Evolutionary conservation across 2,329 filamentous ascomycete species (phyloP).

Genomic region (Gaeumannomyces tritici): DNA sequence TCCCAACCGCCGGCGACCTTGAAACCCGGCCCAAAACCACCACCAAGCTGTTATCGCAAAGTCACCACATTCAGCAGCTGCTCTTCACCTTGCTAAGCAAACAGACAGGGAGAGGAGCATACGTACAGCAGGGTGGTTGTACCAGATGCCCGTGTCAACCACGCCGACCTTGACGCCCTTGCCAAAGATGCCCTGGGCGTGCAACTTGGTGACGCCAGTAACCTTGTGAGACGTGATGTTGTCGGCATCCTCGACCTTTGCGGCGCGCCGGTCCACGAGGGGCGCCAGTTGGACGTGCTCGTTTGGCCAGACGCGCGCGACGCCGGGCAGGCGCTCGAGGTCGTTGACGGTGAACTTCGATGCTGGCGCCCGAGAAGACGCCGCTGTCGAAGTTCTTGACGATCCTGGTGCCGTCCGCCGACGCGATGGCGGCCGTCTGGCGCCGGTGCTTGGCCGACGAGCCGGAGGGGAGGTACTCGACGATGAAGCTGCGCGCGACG

Average conservation of each 20-base stretch:
- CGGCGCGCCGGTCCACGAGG: background rate
- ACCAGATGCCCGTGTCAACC: conserved; percentile 9
- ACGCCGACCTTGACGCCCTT: conserved; percentile 10
- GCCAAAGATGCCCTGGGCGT: conserved; percentile 9
- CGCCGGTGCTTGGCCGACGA: background rate
- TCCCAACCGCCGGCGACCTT: conserved; percentile 15
- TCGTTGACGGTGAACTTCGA: conserved; percentile 18
- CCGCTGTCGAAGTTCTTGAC: conserved; percentile 15
- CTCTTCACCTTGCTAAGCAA: background rate
- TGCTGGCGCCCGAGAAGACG: conserved; percentile 19
- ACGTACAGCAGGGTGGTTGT: conserved; percentile 9
- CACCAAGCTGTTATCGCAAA: conserved; percentile 15
- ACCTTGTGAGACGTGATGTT: conserved; percentile 9
- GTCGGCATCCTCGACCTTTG: background rate
- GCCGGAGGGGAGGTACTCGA: background rate
- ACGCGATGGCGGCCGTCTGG: background rate
- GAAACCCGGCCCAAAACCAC: conserved; percentile 13
- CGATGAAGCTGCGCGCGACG: background rate
- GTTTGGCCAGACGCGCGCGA: conserved; percentile 14
- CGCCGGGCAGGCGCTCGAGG: conserved; percentile 20
- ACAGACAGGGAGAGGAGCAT: background rate
- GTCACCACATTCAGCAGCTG: background rate
- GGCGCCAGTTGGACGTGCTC: background rate
- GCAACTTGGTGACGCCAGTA: conserved; percentile 10
- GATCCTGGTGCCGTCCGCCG: background rate